Conservation (phyloP, 306 rosid species). For the Ziziphus jujuba region DNA sequence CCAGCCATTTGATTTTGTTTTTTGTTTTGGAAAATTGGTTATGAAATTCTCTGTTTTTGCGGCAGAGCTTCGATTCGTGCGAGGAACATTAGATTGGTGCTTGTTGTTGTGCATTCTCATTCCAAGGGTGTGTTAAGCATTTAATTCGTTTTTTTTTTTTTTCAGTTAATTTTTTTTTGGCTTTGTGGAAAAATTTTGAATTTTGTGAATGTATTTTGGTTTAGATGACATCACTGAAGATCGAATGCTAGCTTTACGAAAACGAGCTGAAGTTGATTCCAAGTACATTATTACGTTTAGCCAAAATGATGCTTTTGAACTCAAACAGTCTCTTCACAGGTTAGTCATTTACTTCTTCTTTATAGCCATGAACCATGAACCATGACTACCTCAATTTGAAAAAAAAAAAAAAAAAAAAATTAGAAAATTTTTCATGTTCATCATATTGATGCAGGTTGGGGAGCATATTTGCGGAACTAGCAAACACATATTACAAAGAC, state of each 20-base stretch:
- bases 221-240: constrained; percentile 81
- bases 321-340: constrained; percentile 64
- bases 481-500: constrained; percentile 64
- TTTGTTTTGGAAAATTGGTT: background rate
- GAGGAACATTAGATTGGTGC: constrained; percentile 63
- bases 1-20: background rate
- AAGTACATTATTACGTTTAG: constrained; percentile 57
- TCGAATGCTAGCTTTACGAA: constrained; percentile 79
- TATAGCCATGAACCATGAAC: background rate
- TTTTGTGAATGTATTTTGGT: constrained; percentile 18
- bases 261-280: constrained; percentile 88
- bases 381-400: background rate
- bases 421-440: background rate
- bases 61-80: constrained; percentile 56
- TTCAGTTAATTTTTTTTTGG: background rate
- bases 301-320: constrained; percentile 54
- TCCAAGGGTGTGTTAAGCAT: constrained; percentile 41
- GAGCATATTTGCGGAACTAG: constrained; percentile 64
- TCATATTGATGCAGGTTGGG: constrained; percentile 56
- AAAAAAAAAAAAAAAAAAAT: background rate
- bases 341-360: constrained; percentile 22
- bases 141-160: background rate
- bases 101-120: constrained; percentile 58
- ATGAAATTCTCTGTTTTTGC: background rate
- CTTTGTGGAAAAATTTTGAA: background rate